Base-by-base conservation (phyloP, 495 filamentous ascomycete species). In the Ascobolus immersus region DNA sequence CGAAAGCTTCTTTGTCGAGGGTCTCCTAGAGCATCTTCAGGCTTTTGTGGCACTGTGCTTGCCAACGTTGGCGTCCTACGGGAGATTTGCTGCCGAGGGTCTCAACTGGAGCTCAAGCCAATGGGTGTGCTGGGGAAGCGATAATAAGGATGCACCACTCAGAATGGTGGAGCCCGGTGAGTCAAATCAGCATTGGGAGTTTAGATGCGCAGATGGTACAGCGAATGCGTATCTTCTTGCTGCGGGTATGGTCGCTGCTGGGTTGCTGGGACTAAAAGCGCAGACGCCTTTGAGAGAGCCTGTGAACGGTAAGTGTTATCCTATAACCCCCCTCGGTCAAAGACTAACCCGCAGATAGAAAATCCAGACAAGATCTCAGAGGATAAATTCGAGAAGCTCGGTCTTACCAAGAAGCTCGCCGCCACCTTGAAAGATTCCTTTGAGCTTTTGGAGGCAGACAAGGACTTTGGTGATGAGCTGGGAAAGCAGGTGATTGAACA, bases 121-220 rank as follows among this genome's bases (percentile, higher is more conserved):
- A 4, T 80, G 70, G 64, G 60, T 77, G 0, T 52, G 64, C 0
- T 80, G 76, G 74, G 77, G 77, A 10, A 72, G 67, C 27, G 63
- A 80, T 46, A 80, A 80, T 44, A 64, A 71, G 13, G 75, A 80
- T 50, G 56, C 63, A 4, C 60, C 75, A 4, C 52, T 84, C 17
- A 55, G 76, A 13, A 65, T 64, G 36, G 31, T 37, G 20, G 59
- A 75, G 28, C 57, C 55, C 32, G 55, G 48, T 11, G 35, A 43
- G 14, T 36, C 44, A 1, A n/a, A n/a, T n/a, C n/a, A n/a, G n/a
- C 68, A 75, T 43, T 81, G 73, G 64, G 77, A 81, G 49, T 21
- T 84, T 7, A 69, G 71, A 44, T 58, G 59, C 39, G 40, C 76
- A 14, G 77, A 81, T 49, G 76, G 75, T 0, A 40, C 75, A 12